Base-by-base conservation (phyloP, 2,329 filamentous ascomycete species). In the Colletotrichum truncatum region DNA sequence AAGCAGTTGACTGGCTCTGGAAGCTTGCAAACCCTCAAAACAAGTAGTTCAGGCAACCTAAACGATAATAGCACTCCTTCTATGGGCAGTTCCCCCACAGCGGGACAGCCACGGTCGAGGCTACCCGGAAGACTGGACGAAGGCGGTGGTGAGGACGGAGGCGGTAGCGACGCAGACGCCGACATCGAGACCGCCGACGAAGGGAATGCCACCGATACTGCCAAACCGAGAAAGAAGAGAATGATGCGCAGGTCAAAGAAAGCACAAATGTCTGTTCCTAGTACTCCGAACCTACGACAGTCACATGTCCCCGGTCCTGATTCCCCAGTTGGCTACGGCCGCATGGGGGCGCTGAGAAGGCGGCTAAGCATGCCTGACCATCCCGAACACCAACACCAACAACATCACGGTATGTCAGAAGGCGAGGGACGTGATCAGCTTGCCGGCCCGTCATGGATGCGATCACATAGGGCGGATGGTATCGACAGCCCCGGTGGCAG, bases 181-280 rank as follows among this genome's bases (percentile, higher is more conserved):
- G 93, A 96, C 75, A 93, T 91, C 2, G 94, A 96, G 74, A 97
- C 93, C 45, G 92, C 90, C 0, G 93, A 94, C 55, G 94, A 97
- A 73, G 85, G 84, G n/a, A 80, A 80, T 16, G 72, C 78, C n/a
- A 74, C 79, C 12, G 81, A 82, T 55, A 72, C 78, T 26, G 71
- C 77, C 2, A 86, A 85, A 67, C 82, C 82, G 30, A 92, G 87
- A 77, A 89, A 85, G 76, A 90, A 89, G 76, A 86, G 88, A 68
- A 88, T 87, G 73, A 84, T 86, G 66, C 77, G 84, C 77, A 41
- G 64, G 9, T 54, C 60, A 7, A 66, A 64, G 46, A 66, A 64
- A 46, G 45, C 56, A 14, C 72, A 84, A 73, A 77, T 84, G 76
- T 91, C 92, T 6, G 86, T 89, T 2, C 92, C 93, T 1, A 88